Evolutionary conservation across 106 monocot genomes (phyloP).

Genomic region (Dendrobium catenatum): DNA sequence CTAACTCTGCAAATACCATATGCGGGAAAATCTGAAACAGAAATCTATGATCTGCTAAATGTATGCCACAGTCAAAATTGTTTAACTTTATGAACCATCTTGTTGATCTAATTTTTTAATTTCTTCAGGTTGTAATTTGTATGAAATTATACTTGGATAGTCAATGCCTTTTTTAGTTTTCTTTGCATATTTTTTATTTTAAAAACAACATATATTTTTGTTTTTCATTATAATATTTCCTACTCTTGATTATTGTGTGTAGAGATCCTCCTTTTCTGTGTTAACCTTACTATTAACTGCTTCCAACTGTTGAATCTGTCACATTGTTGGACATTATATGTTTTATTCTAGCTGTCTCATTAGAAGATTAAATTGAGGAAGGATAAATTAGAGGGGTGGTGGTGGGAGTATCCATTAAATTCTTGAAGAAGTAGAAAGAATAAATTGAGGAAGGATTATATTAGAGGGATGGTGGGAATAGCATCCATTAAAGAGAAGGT

Average conservation of each 20-base stretch:
- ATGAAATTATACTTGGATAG: too few relatives aligned
- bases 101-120: not conserved
- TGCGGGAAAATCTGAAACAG: slow-evolving; percentile 49
- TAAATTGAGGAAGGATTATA: not conserved
- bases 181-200: too few relatives aligned
- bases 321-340: too few relatives aligned
- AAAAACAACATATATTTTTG: not conserved
- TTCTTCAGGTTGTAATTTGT: too few relatives aligned
- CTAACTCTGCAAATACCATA: slow-evolving; percentile 77
- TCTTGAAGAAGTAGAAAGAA: not conserved
- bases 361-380: not conserved
- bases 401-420: not conserved
- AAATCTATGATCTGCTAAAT: slow-evolving; percentile 62
- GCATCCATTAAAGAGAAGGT: too few relatives aligned
- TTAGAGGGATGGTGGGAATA: not conserved
- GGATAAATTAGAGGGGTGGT: not conserved
- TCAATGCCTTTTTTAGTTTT: too few relatives aligned
- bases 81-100: not conserved
- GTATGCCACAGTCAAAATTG: slow-evolving; percentile 20
- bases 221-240: not conserved
- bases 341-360: too few relatives aligned
- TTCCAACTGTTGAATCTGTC: too few relatives aligned
- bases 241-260: too few relatives aligned
- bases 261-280: too few relatives aligned
- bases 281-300: too few relatives aligned